Percentiles rank a stretch among this genome's conserved stretches.
Evolutionary conservation across 2,329 filamentous ascomycete genomes (phyloP).

Genomic region (Nakataea oryzae): DNA sequence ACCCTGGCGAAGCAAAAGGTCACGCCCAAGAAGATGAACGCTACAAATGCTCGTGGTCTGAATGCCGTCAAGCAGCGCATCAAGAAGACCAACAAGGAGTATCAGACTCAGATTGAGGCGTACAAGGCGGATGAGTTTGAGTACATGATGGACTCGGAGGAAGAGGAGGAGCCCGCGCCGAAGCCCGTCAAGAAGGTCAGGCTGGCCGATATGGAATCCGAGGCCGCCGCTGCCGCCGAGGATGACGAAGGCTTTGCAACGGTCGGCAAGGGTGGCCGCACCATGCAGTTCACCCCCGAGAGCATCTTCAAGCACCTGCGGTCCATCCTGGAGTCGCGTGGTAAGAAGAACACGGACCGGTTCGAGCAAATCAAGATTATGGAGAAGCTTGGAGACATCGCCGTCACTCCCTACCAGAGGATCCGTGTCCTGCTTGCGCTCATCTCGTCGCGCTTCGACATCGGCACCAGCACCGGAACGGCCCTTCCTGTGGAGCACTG

Average conservation of each 20-base stretch:
- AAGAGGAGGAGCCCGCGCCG: conserved; percentile 42
- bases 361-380: conserved; percentile 91
- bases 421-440: conserved; percentile 86
- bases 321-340: conserved; percentile 86
- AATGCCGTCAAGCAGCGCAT: conserved; percentile 98
- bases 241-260: conserved; percentile 84
- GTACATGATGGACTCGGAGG: conserved; percentile 79
- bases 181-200: conserved; percentile 39
- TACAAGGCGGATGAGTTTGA: conserved; percentile 78
- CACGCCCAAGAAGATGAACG: conserved; percentile 97
- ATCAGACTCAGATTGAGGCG: conserved; percentile 74
- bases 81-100: conserved; percentile 97
- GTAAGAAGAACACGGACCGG: conserved; percentile 98
- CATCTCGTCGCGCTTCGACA: conserved; percentile 88
- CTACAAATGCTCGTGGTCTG: conserved; percentile 82
- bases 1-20: conserved; percentile 92
- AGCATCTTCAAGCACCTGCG: conserved; percentile 96
- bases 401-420: conserved; percentile 83
- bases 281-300: conserved; percentile 87
- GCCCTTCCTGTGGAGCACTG: conserved; percentile 95
- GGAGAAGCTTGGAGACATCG: conserved; percentile 90
- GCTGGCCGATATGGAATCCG: conserved; percentile 32
- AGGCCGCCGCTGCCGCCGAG: conserved; percentile 38
- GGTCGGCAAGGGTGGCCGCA: conserved; percentile 80
- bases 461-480: conserved; percentile 64